Evolutionary conservation across 352 stramenopile genomes (phyloP).

Genomic region (Globisporangium nunn): DNA sequence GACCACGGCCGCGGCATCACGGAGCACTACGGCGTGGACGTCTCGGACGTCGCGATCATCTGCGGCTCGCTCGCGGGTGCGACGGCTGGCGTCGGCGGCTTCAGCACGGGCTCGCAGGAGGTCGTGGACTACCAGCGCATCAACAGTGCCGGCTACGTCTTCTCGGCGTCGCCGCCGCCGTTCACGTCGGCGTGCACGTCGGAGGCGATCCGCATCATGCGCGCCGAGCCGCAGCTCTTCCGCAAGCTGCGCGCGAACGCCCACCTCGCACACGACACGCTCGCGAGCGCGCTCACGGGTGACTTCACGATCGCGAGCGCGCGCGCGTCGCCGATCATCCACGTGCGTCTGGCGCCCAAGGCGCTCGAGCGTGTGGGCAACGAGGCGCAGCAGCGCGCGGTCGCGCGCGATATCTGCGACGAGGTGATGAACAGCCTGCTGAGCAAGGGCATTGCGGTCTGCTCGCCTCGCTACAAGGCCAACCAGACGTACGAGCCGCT

Average conservation of each 20-base stretch:
- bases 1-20: conserved; percentile 77
- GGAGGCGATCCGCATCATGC: conserved; percentile 84
- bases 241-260: conserved; percentile 57
- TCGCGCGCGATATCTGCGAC: conserved; percentile 59
- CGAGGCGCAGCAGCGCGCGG: conserved; percentile 37
- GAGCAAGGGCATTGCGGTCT: conserved; percentile 58
- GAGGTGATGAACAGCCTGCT: conserved; percentile 55
- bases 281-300: conserved; percentile 28
- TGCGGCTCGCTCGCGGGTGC: conserved; percentile 92
- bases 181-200: conserved; percentile 91
- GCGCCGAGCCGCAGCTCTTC: conserved; percentile 68
- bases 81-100: conserved; percentile 92
- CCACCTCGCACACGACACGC: conserved; percentile 43
- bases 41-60: conserved; percentile 91
- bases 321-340: conserved; percentile 59
- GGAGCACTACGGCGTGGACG: conserved; percentile 72
- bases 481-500: conserved; percentile 50
- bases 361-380: conserved; percentile 27
- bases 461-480: conserved; percentile 68
- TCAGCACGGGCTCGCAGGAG: conserved; percentile 95
- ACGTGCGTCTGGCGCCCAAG: conserved; percentile 49
- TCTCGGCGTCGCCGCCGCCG: conserved; percentile 95
- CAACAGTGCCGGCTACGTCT: conserved; percentile 97
- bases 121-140: conserved; percentile 98
- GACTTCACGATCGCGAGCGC: conserved; percentile 53